A percentile compares a stretch with the other conserved stretches of the same genome.
These are phyloP conservation scores for Miscanthus sacchariflorus DNA, from an alignment of 202 grass and related monocot species.

Conservation along the genomic window DNA sequence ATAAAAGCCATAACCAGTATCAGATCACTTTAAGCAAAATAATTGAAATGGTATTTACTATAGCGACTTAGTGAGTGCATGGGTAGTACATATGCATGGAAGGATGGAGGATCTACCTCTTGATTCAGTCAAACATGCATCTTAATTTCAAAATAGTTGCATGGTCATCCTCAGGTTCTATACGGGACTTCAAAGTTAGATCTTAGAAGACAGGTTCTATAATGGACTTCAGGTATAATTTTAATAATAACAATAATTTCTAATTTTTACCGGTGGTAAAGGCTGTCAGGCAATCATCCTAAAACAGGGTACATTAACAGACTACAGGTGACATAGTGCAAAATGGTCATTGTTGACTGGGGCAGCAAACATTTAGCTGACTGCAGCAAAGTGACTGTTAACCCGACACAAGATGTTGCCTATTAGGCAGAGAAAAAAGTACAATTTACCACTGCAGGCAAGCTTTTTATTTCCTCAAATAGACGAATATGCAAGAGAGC, in stretches of 20 bases:
- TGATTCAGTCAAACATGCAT: constrained; percentile 11
- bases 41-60: neutral
- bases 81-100: neutral
- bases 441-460: neutral
- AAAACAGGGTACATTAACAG: neutral
- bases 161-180: neutral
- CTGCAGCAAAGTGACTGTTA: neutral
- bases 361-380: neutral
- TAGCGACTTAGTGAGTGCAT: neutral
- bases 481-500: neutral
- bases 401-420: neutral
- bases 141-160: neutral
- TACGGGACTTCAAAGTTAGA: too few species aligned
- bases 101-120: neutral
- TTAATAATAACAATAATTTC: neutral
- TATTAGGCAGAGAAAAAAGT: neutral
- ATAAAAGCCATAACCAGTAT: neutral
- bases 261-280: neutral
- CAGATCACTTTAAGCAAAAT: constrained; percentile 23
- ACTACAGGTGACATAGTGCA: neutral
- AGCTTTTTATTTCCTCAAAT: neutral
- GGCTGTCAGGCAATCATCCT: neutral
- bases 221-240: neutral
- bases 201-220: neutral
- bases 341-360: neutral